Base-by-base conservation (phyloP, 2,329 filamentous ascomycete genomes). In the Fusarium duplospermum region DNA sequence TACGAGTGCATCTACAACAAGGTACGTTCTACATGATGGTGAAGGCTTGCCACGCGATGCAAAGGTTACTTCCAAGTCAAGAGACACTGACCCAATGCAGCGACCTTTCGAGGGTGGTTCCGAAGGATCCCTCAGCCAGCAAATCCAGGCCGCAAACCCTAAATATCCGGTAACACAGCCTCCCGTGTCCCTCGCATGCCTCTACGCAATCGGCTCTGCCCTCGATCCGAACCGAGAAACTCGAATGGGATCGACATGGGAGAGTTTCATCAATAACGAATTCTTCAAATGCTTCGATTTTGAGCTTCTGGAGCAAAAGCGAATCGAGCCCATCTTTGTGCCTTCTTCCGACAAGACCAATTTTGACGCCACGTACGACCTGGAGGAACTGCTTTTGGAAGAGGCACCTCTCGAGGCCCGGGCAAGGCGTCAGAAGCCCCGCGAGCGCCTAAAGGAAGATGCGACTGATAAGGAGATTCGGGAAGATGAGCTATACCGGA, bases 1-100 rank as follows among this genome's bases (percentile, higher is more conserved):
- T 99, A 98, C 83, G 96, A 99, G 83, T 98, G 96, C 88, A 98
- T 99, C 75, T 99, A 98, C 86, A 98, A 97, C 86, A 98, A 97
- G 92, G 94, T 95, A 84, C 62, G 87, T 81, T 62, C 24, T 10
- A 14, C 42, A 24, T 24, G 7, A 16, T 9, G n/a, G 16, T 38
- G 10, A 47, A 47, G 42, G 14, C 22, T 16, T 31, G 16, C 27
- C 29, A 61, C 20, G 36, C 24, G 24, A 14, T n/a, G 18, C 22
- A 20, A 24, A n/a, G n/a, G 38, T 33, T 29, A 33, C 38, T 36
- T 42, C 52, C n/a, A 57, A n/a, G 50, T 29, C 22, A 18, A 58
- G 16, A 24, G 22, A 22, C 24, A 10, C 47, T 20, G 61, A 75
- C 73, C 42, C 29, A 13, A 27, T 59, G 38, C 42, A 97, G 94